Conservation (phyloP, 1,284 basidiomycete genomes). For the Malassezia yamatoensis region DNA sequence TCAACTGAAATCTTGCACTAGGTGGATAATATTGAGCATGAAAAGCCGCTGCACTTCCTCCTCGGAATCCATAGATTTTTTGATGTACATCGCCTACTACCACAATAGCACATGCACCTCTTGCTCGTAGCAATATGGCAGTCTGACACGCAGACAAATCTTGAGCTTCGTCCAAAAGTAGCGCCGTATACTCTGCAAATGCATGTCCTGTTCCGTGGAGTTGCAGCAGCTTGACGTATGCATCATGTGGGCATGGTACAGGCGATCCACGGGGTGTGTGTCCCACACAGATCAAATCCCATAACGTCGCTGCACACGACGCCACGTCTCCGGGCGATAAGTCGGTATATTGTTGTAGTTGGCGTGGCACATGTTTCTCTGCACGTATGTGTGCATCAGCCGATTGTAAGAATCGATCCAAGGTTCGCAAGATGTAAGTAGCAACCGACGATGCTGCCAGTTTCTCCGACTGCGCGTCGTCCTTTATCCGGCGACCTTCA, state of each 20-base stretch:
- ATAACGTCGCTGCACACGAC: slow-evolving; percentile 24
- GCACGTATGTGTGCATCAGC: slow-evolving; percentile 22
- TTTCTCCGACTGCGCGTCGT: slow-evolving; percentile 9
- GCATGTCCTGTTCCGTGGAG: slow-evolving; percentile 23
- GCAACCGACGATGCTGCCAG: slow-evolving; percentile 34
- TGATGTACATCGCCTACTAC: slow-evolving; percentile 41
- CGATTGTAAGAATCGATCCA: slow-evolving; percentile 36
- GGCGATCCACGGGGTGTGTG: slow-evolving; percentile 18
- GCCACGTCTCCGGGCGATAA: slow-evolving; percentile 24
- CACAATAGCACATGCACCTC: slow-evolving; percentile 31
- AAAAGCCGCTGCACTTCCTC: slow-evolving; percentile 34
- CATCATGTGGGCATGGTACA: slow-evolving; percentile 36
- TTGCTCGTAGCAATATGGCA: slow-evolving; percentile 28
- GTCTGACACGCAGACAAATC: slow-evolving; percentile 39
- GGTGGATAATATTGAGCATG: slow-evolving; percentile 32
- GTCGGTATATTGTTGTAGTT: slow-evolving; percentile 27
- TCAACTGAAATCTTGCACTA: slow-evolving; percentile 28
- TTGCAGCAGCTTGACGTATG: slow-evolving; percentile 40
- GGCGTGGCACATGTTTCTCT: slow-evolving; percentile 28
- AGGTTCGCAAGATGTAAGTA: slow-evolving; percentile 30
- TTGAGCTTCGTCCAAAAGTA: slow-evolving; percentile 40
- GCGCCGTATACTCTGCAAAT: slow-evolving; percentile 29
- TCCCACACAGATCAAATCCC: slow-evolving; percentile 27
- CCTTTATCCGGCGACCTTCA: slow-evolving; percentile 17
- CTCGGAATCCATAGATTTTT: slow-evolving; percentile 43